Evolutionary conservation across 1,284 basidiomycete genomes (phyloP), one percentile per base, ranked within the genome.

Genomic region (Microbotryum lychnidis-dioicae): DNA sequence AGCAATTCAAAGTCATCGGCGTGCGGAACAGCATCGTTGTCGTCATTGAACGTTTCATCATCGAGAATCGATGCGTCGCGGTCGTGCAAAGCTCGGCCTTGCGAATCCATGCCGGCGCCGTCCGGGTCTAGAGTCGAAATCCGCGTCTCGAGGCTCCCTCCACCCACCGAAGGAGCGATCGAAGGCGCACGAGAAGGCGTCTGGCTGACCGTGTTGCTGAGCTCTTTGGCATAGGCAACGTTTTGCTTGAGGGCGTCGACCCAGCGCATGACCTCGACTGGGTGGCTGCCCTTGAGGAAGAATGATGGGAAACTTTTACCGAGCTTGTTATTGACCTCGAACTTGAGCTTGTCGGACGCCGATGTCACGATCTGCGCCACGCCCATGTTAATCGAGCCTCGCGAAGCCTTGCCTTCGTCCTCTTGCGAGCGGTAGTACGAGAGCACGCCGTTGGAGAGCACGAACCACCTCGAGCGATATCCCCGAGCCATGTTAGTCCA

Each of bases 391-490:
- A 97, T 91, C 0, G 91, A 87, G 1, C 93, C 93, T 37, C 94
- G 82, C 54, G 86, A 87, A 1, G 91, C 85, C 44, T 93, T 79
- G 12, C 83, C 83, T 76, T 97, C 92, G 71, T 97, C 94, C 66
- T 92, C 91, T 70, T 92, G 89, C 70, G 87, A 87, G 44, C 89
- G 87, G 73, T 91, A 94, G 73, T 94, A 62, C 18, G 69, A 71
- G 20, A 65, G 63, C 23, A 64, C 57, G 52, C 70, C 94, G 64
- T 89, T 84, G 70, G 89, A 85, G 46, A 97, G 81, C 0, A 97
- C 91, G 72, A 97, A 96, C 91, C 93, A 97, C 0, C 94, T 81
- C 0, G 88, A 88, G 69, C 86, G 87, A 76, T 93, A 97, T 0
- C 94, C 92, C 69, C 85, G 84, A 0, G 90, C 90, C 47, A 93